Conservation (phyloP, 1,284 basidiomycete species). For the Microbotryum violaceum region DNA sequence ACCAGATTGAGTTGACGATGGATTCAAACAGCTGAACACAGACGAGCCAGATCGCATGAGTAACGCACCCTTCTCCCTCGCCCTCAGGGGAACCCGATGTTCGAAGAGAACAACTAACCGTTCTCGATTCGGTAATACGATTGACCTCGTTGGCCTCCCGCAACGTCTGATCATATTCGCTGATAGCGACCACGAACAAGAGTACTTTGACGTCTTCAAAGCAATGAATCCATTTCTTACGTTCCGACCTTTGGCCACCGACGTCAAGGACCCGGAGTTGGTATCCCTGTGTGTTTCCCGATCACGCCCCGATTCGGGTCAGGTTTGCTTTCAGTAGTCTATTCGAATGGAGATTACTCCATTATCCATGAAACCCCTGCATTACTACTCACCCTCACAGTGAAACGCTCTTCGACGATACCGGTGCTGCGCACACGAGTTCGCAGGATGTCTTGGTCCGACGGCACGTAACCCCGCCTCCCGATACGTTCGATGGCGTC, state of each 20-base stretch:
- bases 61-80: neutral
- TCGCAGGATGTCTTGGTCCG: constrained; percentile 41
- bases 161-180: constrained; percentile 3
- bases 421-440: constrained; percentile 37
- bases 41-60: neutral
- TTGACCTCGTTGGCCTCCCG: neutral
- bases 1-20: constrained; percentile 40
- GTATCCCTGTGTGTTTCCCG: neutral
- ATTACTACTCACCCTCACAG: too few relatives aligned
- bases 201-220: constrained; percentile 23
- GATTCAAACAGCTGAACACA: constrained; percentile 31
- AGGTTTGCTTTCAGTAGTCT: too few relatives aligned
- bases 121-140: neutral
- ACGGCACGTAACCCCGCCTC: constrained; percentile 37
- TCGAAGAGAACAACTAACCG: too few relatives aligned
- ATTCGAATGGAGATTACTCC: too few relatives aligned
- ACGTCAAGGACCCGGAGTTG: constrained; percentile 8
- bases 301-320: neutral
- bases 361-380: too few relatives aligned
- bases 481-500: constrained; percentile 39
- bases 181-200: constrained; percentile 13
- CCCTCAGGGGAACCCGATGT: too few relatives aligned
- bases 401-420: constrained; percentile 20
- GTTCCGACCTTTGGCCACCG: constrained; percentile 39
- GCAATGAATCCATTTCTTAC: constrained; percentile 38